These are phyloP conservation scores for Ganoderma boninense DNA, from an alignment of 1,284 basidiomycete genomes.

Conservation along the genomic window DNA sequence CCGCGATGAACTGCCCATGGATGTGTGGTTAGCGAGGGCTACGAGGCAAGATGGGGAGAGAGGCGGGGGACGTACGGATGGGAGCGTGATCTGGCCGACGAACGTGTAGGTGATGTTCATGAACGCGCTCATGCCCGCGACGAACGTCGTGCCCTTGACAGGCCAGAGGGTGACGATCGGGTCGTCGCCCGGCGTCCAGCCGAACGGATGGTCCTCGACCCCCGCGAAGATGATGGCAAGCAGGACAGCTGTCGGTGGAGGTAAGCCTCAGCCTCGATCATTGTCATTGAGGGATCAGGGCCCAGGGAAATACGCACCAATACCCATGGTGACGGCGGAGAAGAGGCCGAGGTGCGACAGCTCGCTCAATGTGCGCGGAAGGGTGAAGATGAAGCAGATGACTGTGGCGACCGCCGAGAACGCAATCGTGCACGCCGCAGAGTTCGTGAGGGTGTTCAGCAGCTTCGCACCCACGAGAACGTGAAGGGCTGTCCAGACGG, in stretches of 20 bases:
- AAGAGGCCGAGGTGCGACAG: constrained; percentile 53
- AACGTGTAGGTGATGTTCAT: constrained; percentile 65
- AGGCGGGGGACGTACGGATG: constrained; percentile 39
- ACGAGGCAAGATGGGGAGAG: background rate
- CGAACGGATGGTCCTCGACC: constrained; percentile 55
- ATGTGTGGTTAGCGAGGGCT: background rate
- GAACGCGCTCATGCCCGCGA: constrained; percentile 58
- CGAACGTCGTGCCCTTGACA: constrained; percentile 60
- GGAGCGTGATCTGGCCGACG: constrained; percentile 65
- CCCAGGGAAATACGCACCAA: constrained; percentile 30
- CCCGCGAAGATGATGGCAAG: constrained; percentile 61
- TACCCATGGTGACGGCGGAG: constrained; percentile 61
- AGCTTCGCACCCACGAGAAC: constrained; percentile 54
- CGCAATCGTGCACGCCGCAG: constrained; percentile 61
- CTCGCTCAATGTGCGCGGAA: constrained; percentile 62
- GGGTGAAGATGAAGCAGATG: constrained; percentile 55
- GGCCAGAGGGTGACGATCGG: constrained; percentile 51
- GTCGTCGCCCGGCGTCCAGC: constrained; percentile 46
- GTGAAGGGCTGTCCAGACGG: constrained; percentile 45
- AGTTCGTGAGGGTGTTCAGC: constrained; percentile 67
- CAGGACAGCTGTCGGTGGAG: constrained; percentile 49
- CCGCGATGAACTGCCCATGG: constrained; percentile 53
- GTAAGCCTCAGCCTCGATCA: background rate
- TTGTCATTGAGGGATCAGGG: background rate
- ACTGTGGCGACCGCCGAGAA: constrained; percentile 59